phyloP scores from a whole-genome alignment of 1,284 basidiomycete species.

The Leccinum griseonigrum region DNA sequence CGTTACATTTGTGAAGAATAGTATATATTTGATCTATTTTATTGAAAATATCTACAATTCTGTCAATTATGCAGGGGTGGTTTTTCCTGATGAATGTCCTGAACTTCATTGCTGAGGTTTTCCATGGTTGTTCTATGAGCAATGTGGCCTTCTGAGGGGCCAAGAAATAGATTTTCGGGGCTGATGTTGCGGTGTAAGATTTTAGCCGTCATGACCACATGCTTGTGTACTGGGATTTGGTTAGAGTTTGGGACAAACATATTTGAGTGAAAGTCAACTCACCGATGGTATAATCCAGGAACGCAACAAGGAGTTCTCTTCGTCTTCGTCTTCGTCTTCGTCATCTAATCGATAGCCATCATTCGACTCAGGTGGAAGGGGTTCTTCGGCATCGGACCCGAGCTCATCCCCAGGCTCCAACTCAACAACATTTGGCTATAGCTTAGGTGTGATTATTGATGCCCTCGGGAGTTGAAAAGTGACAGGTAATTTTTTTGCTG shows the following conservation, averaged over 20 bases:
- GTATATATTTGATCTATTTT: too few relatives aligned
- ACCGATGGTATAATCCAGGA: constrained; percentile 1
- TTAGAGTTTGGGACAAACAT: neutral
- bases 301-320: neutral
- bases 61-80: too few relatives aligned
- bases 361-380: too few relatives aligned
- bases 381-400: neutral
- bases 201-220: neutral
- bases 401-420: neutral
- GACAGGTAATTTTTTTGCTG: constrained; percentile 2
- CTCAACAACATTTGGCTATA: neutral
- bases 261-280: neutral
- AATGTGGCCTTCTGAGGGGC: neutral
- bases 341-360: too few relatives aligned
- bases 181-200: neutral
- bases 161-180: neutral
- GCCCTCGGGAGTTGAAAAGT: neutral
- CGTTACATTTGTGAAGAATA: too few relatives aligned
- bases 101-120: too few relatives aligned
- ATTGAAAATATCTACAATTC: too few relatives aligned
- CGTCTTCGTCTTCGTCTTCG: too few relatives aligned
- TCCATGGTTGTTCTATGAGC: too few relatives aligned
- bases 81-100: too few relatives aligned
- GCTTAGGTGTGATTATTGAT: neutral
- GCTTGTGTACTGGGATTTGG: neutral